Percentiles rank a stretch among this genome's conserved stretches.
phyloP scores from a whole-genome alignment of 164 flowering plant species.

The Macadamia integrifolia region DNA sequence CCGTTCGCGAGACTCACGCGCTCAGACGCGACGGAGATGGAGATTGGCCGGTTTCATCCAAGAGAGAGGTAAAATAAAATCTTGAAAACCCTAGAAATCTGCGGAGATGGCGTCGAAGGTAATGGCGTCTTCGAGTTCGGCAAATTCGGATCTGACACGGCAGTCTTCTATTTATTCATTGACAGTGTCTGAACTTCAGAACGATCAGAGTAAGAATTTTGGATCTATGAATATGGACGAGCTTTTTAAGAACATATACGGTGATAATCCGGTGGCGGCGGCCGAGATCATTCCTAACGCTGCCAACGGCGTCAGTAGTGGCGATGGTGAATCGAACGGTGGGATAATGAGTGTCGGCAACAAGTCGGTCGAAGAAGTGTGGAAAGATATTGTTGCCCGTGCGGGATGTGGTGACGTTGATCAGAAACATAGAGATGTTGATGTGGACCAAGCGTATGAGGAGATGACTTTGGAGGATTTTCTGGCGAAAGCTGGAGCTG shows the following conservation, averaged over 20 bases:
- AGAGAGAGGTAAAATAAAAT: not conserved
- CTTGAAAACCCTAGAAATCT: constrained; percentile 10
- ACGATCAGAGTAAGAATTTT: constrained; percentile 11
- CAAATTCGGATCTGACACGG: constrained; percentile 46
- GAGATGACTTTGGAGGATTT: constrained; percentile 78
- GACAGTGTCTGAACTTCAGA: constrained; percentile 4
- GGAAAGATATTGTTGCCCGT: constrained; percentile 42
- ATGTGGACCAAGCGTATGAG: constrained; percentile 27
- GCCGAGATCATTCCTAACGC: constrained; percentile 7
- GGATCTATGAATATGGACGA: constrained; percentile 46
- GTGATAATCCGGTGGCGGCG: constrained; percentile 24
- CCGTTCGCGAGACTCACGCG: constrained; percentile 12
- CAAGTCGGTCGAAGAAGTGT: constrained; percentile 46
- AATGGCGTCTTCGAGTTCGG: constrained; percentile 36
- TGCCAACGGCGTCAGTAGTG: constrained; percentile 1
- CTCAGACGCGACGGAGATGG: not conserved
- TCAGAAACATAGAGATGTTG: constrained; percentile 18
- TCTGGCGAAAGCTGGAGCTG: constrained; percentile 45
- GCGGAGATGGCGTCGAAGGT: constrained; percentile 40
- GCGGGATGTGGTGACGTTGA: constrained; percentile 9
- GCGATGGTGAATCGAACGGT: constrained; percentile 10
- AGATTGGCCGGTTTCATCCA: constrained; percentile 4
- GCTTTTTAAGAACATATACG: constrained; percentile 31
- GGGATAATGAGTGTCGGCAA: not conserved
- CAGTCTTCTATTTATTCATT: constrained; percentile 28